Conservation (phyloP, 441 rosid genomes). For the Kokia cookei region DNA sequence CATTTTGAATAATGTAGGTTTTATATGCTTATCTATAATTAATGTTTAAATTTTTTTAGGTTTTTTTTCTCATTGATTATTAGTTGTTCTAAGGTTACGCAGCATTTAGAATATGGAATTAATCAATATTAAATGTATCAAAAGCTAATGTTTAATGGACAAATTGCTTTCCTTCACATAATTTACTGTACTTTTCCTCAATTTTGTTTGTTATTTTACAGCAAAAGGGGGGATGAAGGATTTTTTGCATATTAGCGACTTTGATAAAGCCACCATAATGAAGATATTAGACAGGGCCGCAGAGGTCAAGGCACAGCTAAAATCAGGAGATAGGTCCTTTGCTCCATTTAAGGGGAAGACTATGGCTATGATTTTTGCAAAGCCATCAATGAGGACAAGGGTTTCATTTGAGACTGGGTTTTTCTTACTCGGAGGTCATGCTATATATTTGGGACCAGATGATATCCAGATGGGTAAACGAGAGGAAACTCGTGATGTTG, state of each 20-base stretch:
- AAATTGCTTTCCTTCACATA: neutral
- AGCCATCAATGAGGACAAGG: constrained; percentile 95
- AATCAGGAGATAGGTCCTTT: constrained; percentile 78
- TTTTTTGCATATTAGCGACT: constrained; percentile 81
- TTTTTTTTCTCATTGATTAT: neutral
- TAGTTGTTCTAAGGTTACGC: neutral
- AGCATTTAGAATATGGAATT: neutral
- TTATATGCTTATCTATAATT: neutral
- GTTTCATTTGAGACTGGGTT: constrained; percentile 98
- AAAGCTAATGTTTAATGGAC: neutral
- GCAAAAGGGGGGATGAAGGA: constrained; percentile 50
- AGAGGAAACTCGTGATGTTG: constrained; percentile 95
- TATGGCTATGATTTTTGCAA: constrained; percentile 96
- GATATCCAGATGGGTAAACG: constrained; percentile 98
- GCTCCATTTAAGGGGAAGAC: constrained; percentile 89
- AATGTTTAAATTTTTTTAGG: neutral
- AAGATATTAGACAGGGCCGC: constrained; percentile 67
- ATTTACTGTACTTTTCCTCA: neutral
- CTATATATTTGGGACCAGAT: constrained; percentile 79
- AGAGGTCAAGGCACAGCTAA: constrained; percentile 73
- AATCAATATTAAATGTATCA: neutral
- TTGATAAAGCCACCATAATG: constrained; percentile 74
- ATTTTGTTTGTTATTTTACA: constrained; percentile 21
- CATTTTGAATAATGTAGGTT: neutral
- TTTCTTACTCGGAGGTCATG: constrained; percentile 94